Evolutionary conservation across 768 basidiomycete genomes (phyloP).

Genomic region (Obba rivulosa): DNA sequence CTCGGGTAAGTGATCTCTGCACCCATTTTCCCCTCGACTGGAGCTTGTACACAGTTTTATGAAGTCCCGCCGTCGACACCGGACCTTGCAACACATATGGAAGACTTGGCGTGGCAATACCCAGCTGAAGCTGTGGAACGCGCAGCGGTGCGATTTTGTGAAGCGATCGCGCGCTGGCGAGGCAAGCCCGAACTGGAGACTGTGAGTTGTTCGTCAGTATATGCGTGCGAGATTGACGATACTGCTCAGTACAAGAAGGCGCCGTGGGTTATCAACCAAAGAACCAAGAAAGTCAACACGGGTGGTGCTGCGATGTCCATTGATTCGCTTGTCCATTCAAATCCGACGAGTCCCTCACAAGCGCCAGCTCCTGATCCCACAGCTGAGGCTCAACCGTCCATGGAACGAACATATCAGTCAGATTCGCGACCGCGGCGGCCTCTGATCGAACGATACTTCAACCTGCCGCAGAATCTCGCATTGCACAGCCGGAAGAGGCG

Average conservation of each 20-base stretch:
- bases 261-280: slow-evolving; percentile 23
- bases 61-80: slow-evolving; percentile 67
- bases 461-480: slow-evolving; percentile 14
- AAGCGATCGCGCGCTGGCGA: slow-evolving; percentile 77
- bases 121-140: slow-evolving; percentile 80
- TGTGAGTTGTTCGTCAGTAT: slow-evolving; percentile 28
- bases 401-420: slow-evolving; percentile 4
- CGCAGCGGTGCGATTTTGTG: slow-evolving; percentile 72
- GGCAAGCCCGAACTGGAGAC: slow-evolving; percentile 83
- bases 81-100: slow-evolving; percentile 76
- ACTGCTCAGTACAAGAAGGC: slow-evolving; percentile 24
- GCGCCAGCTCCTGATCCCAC: slow-evolving; percentile 3
- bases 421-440: slow-evolving; percentile 24
- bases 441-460: slow-evolving; percentile 34
- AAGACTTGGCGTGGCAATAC: slow-evolving; percentile 71
- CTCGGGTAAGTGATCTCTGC: slow-evolving; percentile 46
- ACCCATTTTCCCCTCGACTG: too few species aligned
- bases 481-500: slow-evolving; percentile 18
- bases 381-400: slow-evolving; percentile 1
- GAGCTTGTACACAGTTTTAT: slow-evolving; percentile 52
- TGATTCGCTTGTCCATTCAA: slow-evolving; percentile 66
- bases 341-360: slow-evolving; percentile 50
- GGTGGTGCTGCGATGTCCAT: slow-evolving; percentile 46
- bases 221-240: neutral
- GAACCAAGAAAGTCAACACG: slow-evolving; percentile 35